Percentiles rank a stretch among this genome's conserved stretches.
phyloP scores from a whole-genome alignment of 805 yeast genomes.

The Teunomyces atbi region DNA sequence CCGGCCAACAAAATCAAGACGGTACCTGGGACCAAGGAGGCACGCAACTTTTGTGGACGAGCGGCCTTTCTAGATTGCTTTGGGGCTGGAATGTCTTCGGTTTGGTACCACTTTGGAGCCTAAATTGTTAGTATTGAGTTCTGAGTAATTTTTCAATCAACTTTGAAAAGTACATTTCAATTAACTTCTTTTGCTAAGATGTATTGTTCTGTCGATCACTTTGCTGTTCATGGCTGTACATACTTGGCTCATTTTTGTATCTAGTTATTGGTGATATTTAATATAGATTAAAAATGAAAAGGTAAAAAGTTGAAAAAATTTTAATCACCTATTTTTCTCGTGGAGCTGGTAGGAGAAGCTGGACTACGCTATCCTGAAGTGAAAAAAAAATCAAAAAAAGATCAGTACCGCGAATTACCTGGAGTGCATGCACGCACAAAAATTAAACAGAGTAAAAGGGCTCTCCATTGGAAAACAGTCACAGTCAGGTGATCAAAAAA shows the following conservation, averaged over 20 bases:
- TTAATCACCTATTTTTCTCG: conserved; percentile 12
- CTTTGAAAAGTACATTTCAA: neutral
- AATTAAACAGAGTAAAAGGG: neutral
- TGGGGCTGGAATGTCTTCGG: conserved; percentile 85
- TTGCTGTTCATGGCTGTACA: conserved; percentile 1
- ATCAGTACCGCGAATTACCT: neutral
- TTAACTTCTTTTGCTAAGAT: neutral
- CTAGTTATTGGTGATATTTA: conserved; percentile 16
- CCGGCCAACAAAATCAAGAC: conserved; percentile 97
- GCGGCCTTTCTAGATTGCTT: conserved; percentile 87
- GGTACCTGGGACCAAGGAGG: conserved; percentile 96
- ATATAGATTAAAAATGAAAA: conserved; percentile 10
- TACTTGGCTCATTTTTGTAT: conserved; percentile 20
- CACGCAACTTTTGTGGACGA: conserved; percentile 93
- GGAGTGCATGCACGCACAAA: conserved; percentile 3
- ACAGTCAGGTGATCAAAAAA: conserved; percentile 1
- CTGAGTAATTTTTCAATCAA: neutral
- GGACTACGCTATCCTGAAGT: neutral
- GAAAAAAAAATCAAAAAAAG: conserved; percentile 2
- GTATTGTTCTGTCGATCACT: neutral
- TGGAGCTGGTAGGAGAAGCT: conserved; percentile 4
- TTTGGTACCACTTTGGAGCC: conserved; percentile 93
- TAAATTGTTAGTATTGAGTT: conserved; percentile 24
- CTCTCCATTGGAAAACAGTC: conserved; percentile 5
- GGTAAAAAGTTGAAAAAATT: conserved; percentile 9